Evolutionary conservation across 306 rosid genomes (phyloP), one percentile per base, ranked within the genome.

Genomic region (Fagus sylvatica): DNA sequence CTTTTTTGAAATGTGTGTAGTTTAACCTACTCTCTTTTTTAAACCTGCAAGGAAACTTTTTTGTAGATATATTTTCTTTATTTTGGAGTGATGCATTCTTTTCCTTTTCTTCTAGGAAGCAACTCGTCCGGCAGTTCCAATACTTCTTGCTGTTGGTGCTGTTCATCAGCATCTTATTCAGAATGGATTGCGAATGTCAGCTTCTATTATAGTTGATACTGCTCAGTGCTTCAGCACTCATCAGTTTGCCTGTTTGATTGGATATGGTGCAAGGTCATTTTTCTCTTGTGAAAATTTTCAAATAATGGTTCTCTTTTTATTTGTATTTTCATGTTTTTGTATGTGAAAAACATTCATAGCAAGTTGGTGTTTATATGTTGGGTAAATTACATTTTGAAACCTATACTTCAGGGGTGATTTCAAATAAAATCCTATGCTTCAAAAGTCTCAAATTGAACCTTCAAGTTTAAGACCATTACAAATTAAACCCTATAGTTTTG

Each of bases 151-250:
- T 65, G 93, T 95, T 49, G 99, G 99, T 75, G 92, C 99, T 74
- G 96, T 95, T 80, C 99, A 95, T 84, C 99, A 95, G 88, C 99
- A 95, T 88, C 93, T 95, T 74, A 95, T 95, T 80, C 91, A 88
- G 76, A 95, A 93, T 83, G 99, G 99, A 36, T 83, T 93, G 86
- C 90, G 99, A 71, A 91, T 80, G 89, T 95, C 98, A 61, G 96
- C 99, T 53, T 91, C 99, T 55, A 86, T 95, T 74, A 53, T 95
- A 71, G 99, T 91, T 12, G 98, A 95, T 66, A 92, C 99, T 76
- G 93, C 99, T 81, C 99, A 95, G 84, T 95, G 98, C 89, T 95
- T 95, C 84, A 95, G 99, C 84, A 95, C 99, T 71, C 99, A 95
- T 88, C 99, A 95, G 54, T 95, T 92, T 86, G 98, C 99, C 77